Evolutionary conservation across 106 monocot species (phyloP).

Genomic region (Dendrobium nobile): DNA sequence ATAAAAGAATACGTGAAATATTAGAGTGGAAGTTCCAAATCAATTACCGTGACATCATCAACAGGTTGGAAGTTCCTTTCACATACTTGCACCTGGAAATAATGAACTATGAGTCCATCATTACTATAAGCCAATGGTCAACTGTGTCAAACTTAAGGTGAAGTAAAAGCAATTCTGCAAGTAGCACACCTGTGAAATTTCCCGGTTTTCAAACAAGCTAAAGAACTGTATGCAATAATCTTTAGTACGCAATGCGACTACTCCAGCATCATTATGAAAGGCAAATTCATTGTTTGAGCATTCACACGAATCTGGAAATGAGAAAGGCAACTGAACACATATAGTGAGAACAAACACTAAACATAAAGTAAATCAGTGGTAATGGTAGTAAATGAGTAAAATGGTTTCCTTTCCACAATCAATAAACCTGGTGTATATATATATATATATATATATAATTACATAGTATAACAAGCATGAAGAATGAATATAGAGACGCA

Average conservation of each 20-base stretch:
- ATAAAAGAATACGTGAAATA: not conserved
- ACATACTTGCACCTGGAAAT: slow-evolving; percentile 81
- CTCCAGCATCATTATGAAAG: slow-evolving; percentile 49
- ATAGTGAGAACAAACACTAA: not conserved
- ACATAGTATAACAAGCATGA: not conserved
- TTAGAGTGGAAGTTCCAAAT: not conserved
- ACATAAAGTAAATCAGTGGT: not conserved
- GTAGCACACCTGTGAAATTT: slow-evolving; percentile 65
- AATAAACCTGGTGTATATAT: not conserved
- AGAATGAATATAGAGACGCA: slow-evolving; percentile 8
- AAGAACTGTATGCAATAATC: slow-evolving; percentile 81
- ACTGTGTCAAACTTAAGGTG: not conserved
- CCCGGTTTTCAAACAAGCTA: slow-evolving; percentile 65
- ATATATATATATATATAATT: not conserved
- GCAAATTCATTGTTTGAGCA: slow-evolving; percentile 20
- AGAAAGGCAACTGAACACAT: slow-evolving; percentile 70
- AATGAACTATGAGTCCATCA: not conserved
- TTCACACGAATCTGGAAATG: slow-evolving; percentile 40
- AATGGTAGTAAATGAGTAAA: not conserved
- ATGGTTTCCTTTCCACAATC: not conserved
- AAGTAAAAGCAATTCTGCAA: not conserved
- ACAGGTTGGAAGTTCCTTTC: slow-evolving; percentile 90
- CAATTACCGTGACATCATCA: slow-evolving; percentile 74
- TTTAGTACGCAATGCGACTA: slow-evolving; percentile 55
- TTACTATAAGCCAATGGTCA: not conserved